Evolutionary conservation across 139 green algal species (phyloP).

Genomic region (Nannochloris sp.): DNA sequence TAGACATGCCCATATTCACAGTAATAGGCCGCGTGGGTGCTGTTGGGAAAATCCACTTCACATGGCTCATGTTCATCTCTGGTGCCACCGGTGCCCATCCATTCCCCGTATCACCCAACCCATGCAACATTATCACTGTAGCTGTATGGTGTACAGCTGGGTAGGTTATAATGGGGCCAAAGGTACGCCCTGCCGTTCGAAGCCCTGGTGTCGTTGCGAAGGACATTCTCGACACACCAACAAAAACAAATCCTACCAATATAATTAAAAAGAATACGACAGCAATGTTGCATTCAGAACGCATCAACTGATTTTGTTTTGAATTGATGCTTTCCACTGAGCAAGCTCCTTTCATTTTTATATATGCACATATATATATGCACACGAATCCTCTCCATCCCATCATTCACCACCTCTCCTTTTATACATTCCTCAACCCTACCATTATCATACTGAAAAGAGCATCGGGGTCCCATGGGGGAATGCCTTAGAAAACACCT

Average conservation of each 20-base stretch:
- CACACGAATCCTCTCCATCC: constrained; percentile 28
- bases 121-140: constrained; percentile 38
- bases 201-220: neutral
- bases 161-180: constrained; percentile 10
- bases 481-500: constrained; percentile 30
- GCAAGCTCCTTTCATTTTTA: constrained; percentile 42
- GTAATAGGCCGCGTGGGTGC: constrained; percentile 36
- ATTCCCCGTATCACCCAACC: constrained; percentile 20
- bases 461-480: constrained; percentile 32
- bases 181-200: neutral
- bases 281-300: no score
- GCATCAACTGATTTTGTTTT: no score
- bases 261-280: neutral
- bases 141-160: constrained; percentile 9
- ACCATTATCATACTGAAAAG: constrained; percentile 48
- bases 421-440: constrained; percentile 55
- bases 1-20: constrained; percentile 36
- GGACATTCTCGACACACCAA: neutral
- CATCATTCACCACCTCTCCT: constrained; percentile 23
- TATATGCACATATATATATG: no score
- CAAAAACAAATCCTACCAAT: neutral
- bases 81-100: constrained; percentile 30
- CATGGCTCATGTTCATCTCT: constrained; percentile 22
- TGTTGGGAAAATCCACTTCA: constrained; percentile 40
- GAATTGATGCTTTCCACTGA: no score